phyloP scores from a whole-genome alignment of 2,329 filamentous ascomycete species.

The Penicillium sp. region DNA sequence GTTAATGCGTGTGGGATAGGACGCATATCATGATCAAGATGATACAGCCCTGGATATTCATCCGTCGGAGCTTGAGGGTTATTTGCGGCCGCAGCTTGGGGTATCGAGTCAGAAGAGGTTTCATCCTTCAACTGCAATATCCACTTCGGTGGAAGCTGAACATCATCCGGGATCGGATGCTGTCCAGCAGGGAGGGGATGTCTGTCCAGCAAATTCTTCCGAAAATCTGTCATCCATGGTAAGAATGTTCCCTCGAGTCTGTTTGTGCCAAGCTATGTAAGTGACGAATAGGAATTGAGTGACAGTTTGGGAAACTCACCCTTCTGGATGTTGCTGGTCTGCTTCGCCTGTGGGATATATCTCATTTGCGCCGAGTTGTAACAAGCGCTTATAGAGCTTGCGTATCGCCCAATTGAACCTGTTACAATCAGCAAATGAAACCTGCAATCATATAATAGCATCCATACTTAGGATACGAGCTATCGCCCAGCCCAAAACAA shows the following conservation, averaged over 20 bases:
- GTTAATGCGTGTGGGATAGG: constrained; percentile 58
- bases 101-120: not conserved
- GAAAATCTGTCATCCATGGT: constrained; percentile 70
- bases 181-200: constrained; percentile 69
- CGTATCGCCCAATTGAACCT: constrained; percentile 92
- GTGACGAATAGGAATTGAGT: not conserved
- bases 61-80: constrained; percentile 9
- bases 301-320: constrained; percentile 53
- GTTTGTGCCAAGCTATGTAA: not conserved
- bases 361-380: constrained; percentile 76
- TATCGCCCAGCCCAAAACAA: constrained; percentile 89
- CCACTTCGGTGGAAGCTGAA: constrained; percentile 74
- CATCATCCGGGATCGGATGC: constrained; percentile 69
- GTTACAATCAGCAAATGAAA: constrained; percentile 4
- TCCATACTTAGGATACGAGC: constrained; percentile 81
- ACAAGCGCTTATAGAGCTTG: constrained; percentile 79
- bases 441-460: constrained; percentile 1
- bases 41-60: constrained; percentile 24
- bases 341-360: constrained; percentile 79
- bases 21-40: constrained; percentile 49
- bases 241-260: constrained; percentile 81
- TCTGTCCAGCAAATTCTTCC: constrained; percentile 62
- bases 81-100: not conserved
- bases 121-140: constrained; percentile 42
- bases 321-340: constrained; percentile 91